These are phyloP conservation scores for Zymoseptoria ardabiliae DNA, from an alignment of 2,329 filamentous ascomycete species.

Conservation along the genomic window DNA sequence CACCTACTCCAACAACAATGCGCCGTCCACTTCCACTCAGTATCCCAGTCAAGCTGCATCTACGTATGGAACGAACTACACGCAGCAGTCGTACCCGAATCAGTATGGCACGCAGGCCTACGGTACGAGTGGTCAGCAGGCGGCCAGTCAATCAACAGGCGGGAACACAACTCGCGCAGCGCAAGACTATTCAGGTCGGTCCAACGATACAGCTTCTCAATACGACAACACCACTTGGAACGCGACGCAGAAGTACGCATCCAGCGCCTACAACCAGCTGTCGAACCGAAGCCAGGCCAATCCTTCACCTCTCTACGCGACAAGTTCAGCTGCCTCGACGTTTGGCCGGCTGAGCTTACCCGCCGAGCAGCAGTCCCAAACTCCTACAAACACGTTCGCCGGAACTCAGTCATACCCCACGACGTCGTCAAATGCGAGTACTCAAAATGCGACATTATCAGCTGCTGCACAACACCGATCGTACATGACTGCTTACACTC, in stretches of 20 bases:
- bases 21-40: conserved; percentile 8
- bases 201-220: conserved; percentile 6
- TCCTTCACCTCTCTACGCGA: conserved; percentile 21
- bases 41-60: conserved; percentile 12
- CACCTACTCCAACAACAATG: conserved; percentile 10
- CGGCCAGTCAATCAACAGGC: conserved; percentile 7
- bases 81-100: conserved; percentile 10
- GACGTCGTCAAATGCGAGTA: conserved; percentile 9
- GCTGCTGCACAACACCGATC: conserved; percentile 11
- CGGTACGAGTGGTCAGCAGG: conserved; percentile 12
- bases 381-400: conserved; percentile 10
- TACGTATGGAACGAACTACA: conserved; percentile 11
- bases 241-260: conserved; percentile 4
- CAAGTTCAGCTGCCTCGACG: conserved; percentile 14
- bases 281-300: conserved; percentile 18
- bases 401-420: conserved; percentile 9
- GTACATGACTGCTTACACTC: conserved; percentile 15
- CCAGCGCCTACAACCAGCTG: conserved; percentile 11
- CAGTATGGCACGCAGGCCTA: conserved; percentile 18
- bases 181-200: conserved; percentile 14
- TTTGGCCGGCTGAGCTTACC: conserved; percentile 19
- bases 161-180: conserved; percentile 11
- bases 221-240: conserved; percentile 15
- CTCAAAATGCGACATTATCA: conserved; percentile 15
- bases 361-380: conserved; percentile 18